Evolutionary conservation across 2,329 filamentous ascomycete genomes (phyloP).

Genomic region (Davidsoniella neocaledoniae): DNA sequence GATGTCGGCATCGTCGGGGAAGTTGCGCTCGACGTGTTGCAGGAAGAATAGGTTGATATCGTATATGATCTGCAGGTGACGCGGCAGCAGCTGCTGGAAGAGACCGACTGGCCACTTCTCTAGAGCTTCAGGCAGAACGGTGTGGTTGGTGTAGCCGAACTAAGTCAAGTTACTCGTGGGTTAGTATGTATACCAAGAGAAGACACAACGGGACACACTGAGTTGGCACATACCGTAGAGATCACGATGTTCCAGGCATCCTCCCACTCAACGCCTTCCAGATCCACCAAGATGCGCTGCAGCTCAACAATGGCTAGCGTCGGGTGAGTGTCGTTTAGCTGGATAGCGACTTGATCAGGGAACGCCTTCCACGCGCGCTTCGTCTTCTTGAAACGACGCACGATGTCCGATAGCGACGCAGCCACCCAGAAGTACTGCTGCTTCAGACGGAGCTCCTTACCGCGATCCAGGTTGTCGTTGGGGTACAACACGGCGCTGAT

Average conservation of each 20-base stretch:
- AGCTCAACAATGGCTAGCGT: constrained; percentile 92
- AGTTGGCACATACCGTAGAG: constrained; percentile 34
- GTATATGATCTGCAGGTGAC: constrained; percentile 93
- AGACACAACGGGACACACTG: too few species aligned
- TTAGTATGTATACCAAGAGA: constrained; percentile 10
- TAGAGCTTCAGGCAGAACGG: constrained; percentile 84
- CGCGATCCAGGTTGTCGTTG: constrained; percentile 90
- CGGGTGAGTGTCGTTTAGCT: constrained; percentile 95
- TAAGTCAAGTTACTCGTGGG: constrained; percentile 14
- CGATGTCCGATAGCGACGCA: constrained; percentile 87
- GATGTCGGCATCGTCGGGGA: constrained; percentile 78
- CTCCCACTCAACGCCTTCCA: constrained; percentile 86
- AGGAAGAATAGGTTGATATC: constrained; percentile 95
- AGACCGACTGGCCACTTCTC: constrained; percentile 97
- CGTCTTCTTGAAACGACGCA: constrained; percentile 95
- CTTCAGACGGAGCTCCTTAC: constrained; percentile 93
- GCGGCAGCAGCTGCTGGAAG: constrained; percentile 79
- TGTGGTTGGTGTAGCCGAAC: constrained; percentile 98
- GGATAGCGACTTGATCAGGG: constrained; percentile 86
- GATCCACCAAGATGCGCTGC: constrained; percentile 77
- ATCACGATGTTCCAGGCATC: constrained; percentile 73
- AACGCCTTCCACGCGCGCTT: constrained; percentile 85
- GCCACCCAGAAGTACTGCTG: constrained; percentile 99
- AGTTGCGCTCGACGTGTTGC: constrained; percentile 74
- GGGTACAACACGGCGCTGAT: constrained; percentile 96